Evolutionary conservation across 495 filamentous ascomycete genomes (phyloP), one percentile per base, ranked within the genome.

Genomic region (Neurospora terricola): DNA sequence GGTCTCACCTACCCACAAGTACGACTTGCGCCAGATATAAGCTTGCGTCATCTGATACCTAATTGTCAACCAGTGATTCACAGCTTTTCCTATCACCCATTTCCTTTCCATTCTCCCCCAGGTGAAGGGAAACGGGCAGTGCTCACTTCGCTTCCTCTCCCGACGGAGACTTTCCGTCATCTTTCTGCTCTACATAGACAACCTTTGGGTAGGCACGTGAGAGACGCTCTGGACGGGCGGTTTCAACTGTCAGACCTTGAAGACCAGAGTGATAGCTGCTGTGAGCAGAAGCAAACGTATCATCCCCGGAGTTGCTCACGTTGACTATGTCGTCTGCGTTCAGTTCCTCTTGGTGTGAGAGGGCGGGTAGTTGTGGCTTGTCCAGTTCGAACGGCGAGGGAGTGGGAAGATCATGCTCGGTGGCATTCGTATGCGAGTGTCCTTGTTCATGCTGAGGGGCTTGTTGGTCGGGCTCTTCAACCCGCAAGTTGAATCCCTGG

Each of bases 191-290:
- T 36, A 38, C 73, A 11, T 75, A 70, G 38, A 75, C 70, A 27
- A 75, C 42, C 36, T 73, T 72, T 14, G 72, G 62, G 45, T 72
- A 76, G 12, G 42, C 72, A 40, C 74, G 74, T 38, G 74, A 76
- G 37, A 76, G 18, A 16, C 74, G 74, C 39, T 76, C 45, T 9
- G 72, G 74, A 21, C 70, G 72, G 23, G 74, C 74, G 2, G 54
- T 66, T 36, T 34, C 27, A 36, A 66, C 54, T 16, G 27, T 66
- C 3, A 36, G 23, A 34, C 27, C 27, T 18, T 34, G 54, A 36
- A 34, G 12, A 8, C 12, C 27, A 2, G 54, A 66, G 27, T 66
- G 27, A 18, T 66, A 66, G 54, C 27, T 34, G 54, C 27, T 66
- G 54, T 30, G 23, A 34, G 54, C 7, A 2, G 54, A 66, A 34